Evolutionary conservation across 2,329 filamentous ascomycete genomes (phyloP).

Genomic region (Malbranchea cinnamomea): DNA sequence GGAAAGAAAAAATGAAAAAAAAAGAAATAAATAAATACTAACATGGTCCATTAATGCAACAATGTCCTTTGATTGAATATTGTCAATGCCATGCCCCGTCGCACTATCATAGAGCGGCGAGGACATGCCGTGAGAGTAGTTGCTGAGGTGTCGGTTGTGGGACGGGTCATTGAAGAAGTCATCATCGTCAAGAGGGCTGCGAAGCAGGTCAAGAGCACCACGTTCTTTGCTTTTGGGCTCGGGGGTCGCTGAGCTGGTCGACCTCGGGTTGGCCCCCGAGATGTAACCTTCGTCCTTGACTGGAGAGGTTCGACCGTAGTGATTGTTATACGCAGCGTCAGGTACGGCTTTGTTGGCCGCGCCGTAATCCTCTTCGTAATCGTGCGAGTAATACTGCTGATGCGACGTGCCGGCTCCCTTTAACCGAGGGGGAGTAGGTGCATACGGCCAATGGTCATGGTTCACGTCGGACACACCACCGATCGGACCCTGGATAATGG

Average conservation of each 20-base stretch:
- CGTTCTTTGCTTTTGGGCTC: slow-evolving; percentile 29
- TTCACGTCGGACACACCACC: slow-evolving; percentile 38
- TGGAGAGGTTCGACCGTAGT: slow-evolving; percentile 37
- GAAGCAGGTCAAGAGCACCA: slow-evolving; percentile 18
- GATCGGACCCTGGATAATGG: slow-evolving; percentile 60
- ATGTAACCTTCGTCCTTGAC: slow-evolving; percentile 84
- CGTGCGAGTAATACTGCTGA: too few relatives aligned
- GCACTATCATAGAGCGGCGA: slow-evolving; percentile 84
- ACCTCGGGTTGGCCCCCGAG: slow-evolving; percentile 51
- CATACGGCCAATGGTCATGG: slow-evolving; percentile 40
- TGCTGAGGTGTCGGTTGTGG: slow-evolving; percentile 56
- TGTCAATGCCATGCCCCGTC: slow-evolving; percentile 73
- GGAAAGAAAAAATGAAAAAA: neutral
- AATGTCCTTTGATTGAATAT: slow-evolving; percentile 92
- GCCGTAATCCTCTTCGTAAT: neutral
- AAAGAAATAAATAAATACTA: slow-evolving; percentile 27
- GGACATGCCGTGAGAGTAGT: slow-evolving; percentile 79
- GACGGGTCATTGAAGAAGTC: slow-evolving; percentile 52
- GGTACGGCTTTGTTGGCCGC: too few relatives aligned
- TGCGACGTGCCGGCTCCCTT: slow-evolving; percentile 22
- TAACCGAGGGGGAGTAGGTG: slow-evolving; percentile 35
- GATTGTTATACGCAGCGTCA: slow-evolving; percentile 18
- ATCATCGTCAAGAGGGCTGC: slow-evolving; percentile 33
- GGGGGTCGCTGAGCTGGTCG: slow-evolving; percentile 32
- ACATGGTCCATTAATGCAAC: slow-evolving; percentile 94